Evolutionary conservation across 495 filamentous ascomycete species (phyloP).

Genomic region (Aspergillus coremiiformis): DNA sequence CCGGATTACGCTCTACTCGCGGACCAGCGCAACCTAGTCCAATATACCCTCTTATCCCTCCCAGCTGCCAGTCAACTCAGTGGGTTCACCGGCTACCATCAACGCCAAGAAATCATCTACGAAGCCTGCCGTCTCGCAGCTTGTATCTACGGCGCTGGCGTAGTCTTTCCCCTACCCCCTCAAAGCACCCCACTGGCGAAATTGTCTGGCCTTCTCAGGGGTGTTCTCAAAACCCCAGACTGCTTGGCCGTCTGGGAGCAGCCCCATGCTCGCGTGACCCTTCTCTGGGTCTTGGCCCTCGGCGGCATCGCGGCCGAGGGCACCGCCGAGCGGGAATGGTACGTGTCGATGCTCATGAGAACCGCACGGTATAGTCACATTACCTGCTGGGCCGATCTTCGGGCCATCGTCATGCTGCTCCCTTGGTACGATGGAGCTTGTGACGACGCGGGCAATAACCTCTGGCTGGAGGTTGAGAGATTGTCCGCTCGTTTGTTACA

Average conservation of each 20-base stretch:
- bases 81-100: constrained; percentile 9
- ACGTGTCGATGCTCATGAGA: constrained; percentile 17
- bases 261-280: constrained; percentile 13
- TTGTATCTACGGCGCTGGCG: constrained; percentile 30
- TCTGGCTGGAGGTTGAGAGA: constrained; percentile 26
- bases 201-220: constrained; percentile 22
- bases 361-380: constrained; percentile 15
- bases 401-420: constrained; percentile 18
- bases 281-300: constrained; percentile 32
- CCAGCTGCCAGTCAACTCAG: constrained; percentile 18
- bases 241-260: constrained; percentile 19
- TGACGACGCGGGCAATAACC: constrained; percentile 20
- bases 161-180: constrained; percentile 35
- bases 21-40: constrained; percentile 34
- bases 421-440: constrained; percentile 35
- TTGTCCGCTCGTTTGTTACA: neutral
- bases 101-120: constrained; percentile 21
- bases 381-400: constrained; percentile 20
- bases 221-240: constrained; percentile 11
- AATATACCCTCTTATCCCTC: constrained; percentile 26
- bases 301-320: constrained; percentile 32
- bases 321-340: constrained; percentile 25
- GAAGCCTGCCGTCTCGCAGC: constrained; percentile 33
- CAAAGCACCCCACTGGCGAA: constrained; percentile 26
- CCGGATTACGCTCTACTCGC: constrained; percentile 22